Evolutionary conservation across 163 green algal genomes (phyloP).

Genomic region (Volvox carteri): DNA sequence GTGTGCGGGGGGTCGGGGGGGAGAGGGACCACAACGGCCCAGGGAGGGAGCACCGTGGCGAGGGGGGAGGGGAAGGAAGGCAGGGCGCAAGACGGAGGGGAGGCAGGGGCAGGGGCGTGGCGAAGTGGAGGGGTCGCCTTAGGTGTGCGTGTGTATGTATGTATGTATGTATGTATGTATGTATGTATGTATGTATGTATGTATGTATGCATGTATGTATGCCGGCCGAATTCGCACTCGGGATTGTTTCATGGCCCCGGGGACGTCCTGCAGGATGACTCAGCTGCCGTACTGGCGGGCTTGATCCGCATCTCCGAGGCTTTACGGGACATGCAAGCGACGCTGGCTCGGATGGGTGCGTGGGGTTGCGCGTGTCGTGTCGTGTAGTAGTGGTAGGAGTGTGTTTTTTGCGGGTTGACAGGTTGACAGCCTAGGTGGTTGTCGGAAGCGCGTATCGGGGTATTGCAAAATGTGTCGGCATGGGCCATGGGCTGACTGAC

Average conservation of each 20-base stretch:
- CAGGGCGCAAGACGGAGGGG: not conserved
- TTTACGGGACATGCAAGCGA: slow-evolving; percentile 61
- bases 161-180: too few relatives aligned
- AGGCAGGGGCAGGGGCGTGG: not conserved
- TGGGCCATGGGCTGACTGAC: too few relatives aligned
- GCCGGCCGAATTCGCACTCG: too few relatives aligned
- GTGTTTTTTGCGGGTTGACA: too few relatives aligned
- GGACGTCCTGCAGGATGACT: slow-evolving; percentile 20
- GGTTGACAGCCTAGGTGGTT: too few relatives aligned
- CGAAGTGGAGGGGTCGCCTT: not conserved
- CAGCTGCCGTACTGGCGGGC: slow-evolving; percentile 32
- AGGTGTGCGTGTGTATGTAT: too few relatives aligned
- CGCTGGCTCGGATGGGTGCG: slow-evolving; percentile 64
- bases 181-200: too few relatives aligned
- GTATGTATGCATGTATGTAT: too few relatives aligned
- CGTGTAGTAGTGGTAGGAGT: not conserved
- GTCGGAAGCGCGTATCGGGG: too few relatives aligned
- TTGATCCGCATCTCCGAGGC: not conserved
- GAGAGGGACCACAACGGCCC: not conserved
- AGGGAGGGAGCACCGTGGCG: too few relatives aligned
- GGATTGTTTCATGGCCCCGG: too few relatives aligned
- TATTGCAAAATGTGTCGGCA: too few relatives aligned
- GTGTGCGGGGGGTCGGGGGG: not conserved
- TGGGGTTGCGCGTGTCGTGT: not conserved
- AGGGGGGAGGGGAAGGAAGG: not conserved